These are phyloP conservation scores for Cyberlindnera nakhonratchasimensis DNA, from an alignment of 805 yeast species.

Conservation along the genomic window DNA sequence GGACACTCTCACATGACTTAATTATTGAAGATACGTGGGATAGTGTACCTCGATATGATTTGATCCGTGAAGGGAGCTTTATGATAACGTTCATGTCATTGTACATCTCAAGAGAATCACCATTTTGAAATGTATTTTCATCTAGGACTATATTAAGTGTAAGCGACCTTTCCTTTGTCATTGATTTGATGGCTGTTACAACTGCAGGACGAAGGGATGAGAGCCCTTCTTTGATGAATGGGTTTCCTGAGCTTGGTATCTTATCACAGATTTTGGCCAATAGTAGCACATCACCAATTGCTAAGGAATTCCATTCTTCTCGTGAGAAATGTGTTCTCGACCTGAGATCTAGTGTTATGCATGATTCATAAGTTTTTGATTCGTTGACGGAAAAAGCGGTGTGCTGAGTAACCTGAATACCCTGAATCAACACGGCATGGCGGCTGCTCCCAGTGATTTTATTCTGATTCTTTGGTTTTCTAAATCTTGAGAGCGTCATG, in stretches of 20 bases:
- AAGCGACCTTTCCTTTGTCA: not conserved
- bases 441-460: slow-evolving; percentile 21
- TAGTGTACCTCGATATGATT: not conserved
- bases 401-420: not conserved
- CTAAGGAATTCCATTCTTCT: slow-evolving; percentile 17
- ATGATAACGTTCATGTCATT: slow-evolving; percentile 27
- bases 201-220: not conserved
- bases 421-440: slow-evolving; percentile 11
- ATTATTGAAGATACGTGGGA: slow-evolving; percentile 5
- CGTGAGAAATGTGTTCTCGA: not conserved
- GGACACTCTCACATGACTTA: slow-evolving; percentile 4
- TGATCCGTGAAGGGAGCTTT: slow-evolving; percentile 17
- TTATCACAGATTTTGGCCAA: slow-evolving; percentile 9
- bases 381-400: not conserved
- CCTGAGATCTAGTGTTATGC: not conserved
- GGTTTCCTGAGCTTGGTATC: slow-evolving; percentile 6
- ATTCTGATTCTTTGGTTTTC: slow-evolving; percentile 3
- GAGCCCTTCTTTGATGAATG: slow-evolving; percentile 12
- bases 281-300: slow-evolving; percentile 17
- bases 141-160: not conserved
- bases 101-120: not conserved
- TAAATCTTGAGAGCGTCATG: slow-evolving; percentile 16
- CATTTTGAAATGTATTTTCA: not conserved
- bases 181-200: not conserved
- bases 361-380: not conserved